Evolutionary conservation across 108 stramenopile genomes (phyloP).

Genomic region (Hondaea fermentalgiana): DNA sequence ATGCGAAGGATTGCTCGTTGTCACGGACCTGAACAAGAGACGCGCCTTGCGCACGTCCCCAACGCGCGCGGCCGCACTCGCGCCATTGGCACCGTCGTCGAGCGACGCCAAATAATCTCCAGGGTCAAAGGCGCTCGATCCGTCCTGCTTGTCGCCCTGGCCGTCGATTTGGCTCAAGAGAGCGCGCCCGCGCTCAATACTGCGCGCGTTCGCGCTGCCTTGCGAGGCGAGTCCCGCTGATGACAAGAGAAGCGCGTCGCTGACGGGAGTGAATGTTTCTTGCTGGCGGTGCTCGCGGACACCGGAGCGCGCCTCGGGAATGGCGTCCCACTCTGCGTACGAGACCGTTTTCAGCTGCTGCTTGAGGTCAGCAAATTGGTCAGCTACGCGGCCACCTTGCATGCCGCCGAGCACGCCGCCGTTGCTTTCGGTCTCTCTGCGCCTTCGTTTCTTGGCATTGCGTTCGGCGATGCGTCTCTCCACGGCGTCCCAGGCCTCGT

Average conservation of each 20-base stretch:
- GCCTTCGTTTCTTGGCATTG: conserved; percentile 48
- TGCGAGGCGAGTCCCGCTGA: neutral
- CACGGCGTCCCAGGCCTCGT: conserved; percentile 82
- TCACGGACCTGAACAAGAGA: conserved; percentile 76
- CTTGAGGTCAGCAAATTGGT: conserved; percentile 92
- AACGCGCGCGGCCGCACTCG: conserved; percentile 61
- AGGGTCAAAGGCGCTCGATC: neutral
- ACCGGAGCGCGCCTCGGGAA: conserved; percentile 89
- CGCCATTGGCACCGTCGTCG: neutral
- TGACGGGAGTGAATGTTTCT: conserved; percentile 80
- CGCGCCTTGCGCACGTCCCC: conserved; percentile 92
- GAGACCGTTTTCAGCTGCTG: conserved; percentile 70
- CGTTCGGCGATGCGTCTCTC: conserved; percentile 78
- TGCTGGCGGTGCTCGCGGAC: conserved; percentile 70
- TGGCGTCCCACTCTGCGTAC: conserved; percentile 83
- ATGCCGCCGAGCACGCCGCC: conserved; percentile 30
- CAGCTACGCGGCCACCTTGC: conserved; percentile 54
- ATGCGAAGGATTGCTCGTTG: conserved; percentile 93
- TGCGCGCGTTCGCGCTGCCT: neutral
- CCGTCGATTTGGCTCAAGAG: neutral
- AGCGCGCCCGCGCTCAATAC: neutral
- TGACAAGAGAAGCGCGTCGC: conserved; percentile 73
- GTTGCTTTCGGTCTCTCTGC: neutral
- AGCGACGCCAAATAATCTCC: neutral
- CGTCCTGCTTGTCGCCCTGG: neutral